Base-by-base conservation (phyloP, 2,329 filamentous ascomycete species). In the Amauroascus niger region DNA sequence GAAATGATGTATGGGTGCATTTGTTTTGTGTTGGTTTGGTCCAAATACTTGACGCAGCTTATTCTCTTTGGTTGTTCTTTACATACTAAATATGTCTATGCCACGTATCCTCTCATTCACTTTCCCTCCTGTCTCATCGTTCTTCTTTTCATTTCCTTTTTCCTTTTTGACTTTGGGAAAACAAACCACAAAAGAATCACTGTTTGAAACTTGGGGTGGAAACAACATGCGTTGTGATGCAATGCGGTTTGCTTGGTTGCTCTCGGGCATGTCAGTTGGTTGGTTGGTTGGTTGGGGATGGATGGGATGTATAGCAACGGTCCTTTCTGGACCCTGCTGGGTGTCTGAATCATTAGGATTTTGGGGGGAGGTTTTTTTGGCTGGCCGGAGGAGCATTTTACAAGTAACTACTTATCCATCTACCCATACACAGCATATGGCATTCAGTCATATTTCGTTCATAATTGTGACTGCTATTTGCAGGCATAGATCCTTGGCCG, bases 11-110 rank as follows among this genome's bases (percentile, higher is more conserved):
- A 55, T 51, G 53, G 47, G 47, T 51, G 53, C 52, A 54, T 55
- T 43, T 20, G 28, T 33, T 41, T 49, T 43, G 6, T 39, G 30
- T n/a, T n/a, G n/a, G 13, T 40, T 28, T 37, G 2, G 13, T 40
- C 22, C 18, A n/a, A n/a, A 41, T 57, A 61, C 52, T 56, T 57
- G 55, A 56, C 54, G 58, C 50, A 55, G 57, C 56, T 56, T 56
- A 39, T 49, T 49, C 33, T 37, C 44, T 52, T 55, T 55, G 37
- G 26, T 18, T 52, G 35, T 40, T 30, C 11, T 40, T 33, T 18
- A 51, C 40, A 43, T 51, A 37, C 11, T 41, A 47, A 39, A 53
- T 32, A 52, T 54, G 44, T 40, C 46, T 47, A 57, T 54, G 46
- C 55, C 48, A 52, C 55, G 49, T 46, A 53, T 56, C 26, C 52